Conservation (phyloP, 305 asterid species). For the Rubia tinctorum region DNA sequence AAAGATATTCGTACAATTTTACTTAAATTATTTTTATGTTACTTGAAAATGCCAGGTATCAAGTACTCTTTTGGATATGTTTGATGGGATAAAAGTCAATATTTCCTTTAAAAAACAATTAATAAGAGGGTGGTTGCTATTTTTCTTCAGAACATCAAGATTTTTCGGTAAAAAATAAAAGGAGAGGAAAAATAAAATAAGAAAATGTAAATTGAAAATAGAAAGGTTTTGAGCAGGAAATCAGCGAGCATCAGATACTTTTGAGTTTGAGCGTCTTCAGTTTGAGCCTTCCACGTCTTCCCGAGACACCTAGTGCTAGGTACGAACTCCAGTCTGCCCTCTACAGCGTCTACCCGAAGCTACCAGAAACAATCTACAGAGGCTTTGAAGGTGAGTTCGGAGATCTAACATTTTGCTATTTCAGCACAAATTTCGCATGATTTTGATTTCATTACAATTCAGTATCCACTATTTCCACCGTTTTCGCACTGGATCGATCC, state of each 20-base stretch:
- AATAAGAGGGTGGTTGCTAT: no score
- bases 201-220: background rate
- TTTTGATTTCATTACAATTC: background rate
- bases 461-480: background rate
- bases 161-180: no score
- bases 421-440: background rate
- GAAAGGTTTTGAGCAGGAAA: background rate
- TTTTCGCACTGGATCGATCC: background rate
- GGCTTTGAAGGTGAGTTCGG: background rate
- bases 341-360: conserved; percentile 5
- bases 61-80: no score
- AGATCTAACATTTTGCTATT: background rate
- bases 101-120: no score
- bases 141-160: no score
- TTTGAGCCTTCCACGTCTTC: background rate
- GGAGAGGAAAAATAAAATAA: background rate
- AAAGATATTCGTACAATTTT: no score
- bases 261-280: background rate
- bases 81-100: no score
- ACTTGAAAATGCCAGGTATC: no score
- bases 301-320: background rate
- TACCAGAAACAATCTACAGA: background rate
- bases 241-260: background rate
- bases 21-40: no score
- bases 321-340: background rate